Conservation (phyloP, 805 yeast genomes). For the Cyberlindnera japonica region DNA sequence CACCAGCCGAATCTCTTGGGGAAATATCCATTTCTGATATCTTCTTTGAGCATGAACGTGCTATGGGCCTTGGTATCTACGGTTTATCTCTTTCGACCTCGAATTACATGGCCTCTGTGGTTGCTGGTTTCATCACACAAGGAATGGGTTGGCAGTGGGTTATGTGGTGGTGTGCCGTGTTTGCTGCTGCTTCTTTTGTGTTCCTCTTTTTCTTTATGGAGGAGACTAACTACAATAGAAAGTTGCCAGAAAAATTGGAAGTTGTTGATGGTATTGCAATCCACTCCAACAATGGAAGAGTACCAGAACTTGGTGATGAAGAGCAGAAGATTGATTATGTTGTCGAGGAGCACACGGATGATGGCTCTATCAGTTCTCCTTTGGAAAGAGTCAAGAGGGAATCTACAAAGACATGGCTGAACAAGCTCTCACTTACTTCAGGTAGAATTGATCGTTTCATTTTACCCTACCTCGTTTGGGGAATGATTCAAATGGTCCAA, state of each 20-base stretch:
- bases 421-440: slow-evolving; percentile 40
- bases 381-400: neutral
- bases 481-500: slow-evolving; percentile 39
- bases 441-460: slow-evolving; percentile 33
- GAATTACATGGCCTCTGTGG: slow-evolving; percentile 53
- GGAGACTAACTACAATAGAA: slow-evolving; percentile 47
- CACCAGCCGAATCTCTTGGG: slow-evolving; percentile 45
- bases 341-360: slow-evolving; percentile 13
- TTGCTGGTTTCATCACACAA: slow-evolving; percentile 54
- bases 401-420: slow-evolving; percentile 34
- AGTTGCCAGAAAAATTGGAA: slow-evolving; percentile 18
- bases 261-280: slow-evolving; percentile 7
- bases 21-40: slow-evolving; percentile 47
- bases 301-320: slow-evolving; percentile 10
- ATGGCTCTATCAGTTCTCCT: neutral
- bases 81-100: slow-evolving; percentile 51
- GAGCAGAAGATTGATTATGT: slow-evolving; percentile 11
- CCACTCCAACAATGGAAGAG: neutral
- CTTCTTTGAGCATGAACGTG: slow-evolving; percentile 49
- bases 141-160: slow-evolving; percentile 52
- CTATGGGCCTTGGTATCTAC: slow-evolving; percentile 45
- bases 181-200: slow-evolving; percentile 38
- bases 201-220: slow-evolving; percentile 45
- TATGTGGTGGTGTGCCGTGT: slow-evolving; percentile 46
- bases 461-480: slow-evolving; percentile 30